phyloP scores from a whole-genome alignment of 2,329 filamentous ascomycete species.

The Fusarium sambucinum region DNA sequence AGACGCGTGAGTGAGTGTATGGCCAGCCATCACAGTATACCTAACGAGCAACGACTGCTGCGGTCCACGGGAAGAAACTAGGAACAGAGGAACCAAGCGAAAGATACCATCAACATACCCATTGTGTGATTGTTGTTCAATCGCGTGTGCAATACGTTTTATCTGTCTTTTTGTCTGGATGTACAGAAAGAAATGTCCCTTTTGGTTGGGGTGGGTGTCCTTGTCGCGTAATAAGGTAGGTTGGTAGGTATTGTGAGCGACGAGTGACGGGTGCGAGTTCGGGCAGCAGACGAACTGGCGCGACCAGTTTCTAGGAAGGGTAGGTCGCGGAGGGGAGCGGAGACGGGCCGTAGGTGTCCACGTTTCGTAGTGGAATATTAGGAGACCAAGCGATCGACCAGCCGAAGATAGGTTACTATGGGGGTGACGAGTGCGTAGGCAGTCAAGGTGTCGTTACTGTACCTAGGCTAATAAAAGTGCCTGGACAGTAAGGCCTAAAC shows the following conservation, averaged over 20 bases:
- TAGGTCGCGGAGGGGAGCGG: constrained; percentile 44
- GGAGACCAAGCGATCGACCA: constrained; percentile 25
- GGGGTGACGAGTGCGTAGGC: constrained; percentile 34
- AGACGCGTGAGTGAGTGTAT: constrained; percentile 38
- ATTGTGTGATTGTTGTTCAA: constrained; percentile 44
- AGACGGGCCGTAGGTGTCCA: constrained; percentile 47
- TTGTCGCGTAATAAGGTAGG: constrained; percentile 44
- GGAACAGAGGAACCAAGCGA: constrained; percentile 34
- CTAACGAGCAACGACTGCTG: constrained; percentile 12
- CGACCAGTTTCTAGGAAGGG: constrained; percentile 41
- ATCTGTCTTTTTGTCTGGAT: constrained; percentile 10
- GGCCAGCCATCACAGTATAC: constrained; percentile 16
- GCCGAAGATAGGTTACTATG: constrained; percentile 42
- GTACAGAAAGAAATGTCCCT: constrained; percentile 44
- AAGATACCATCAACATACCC: constrained; percentile 47
- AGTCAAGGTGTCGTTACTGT: constrained; percentile 1
- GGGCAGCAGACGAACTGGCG: constrained; percentile 34
- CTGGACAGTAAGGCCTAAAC: constrained; percentile 31
- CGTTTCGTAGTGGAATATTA: constrained; percentile 42
- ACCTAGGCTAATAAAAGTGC: constrained; percentile 7
- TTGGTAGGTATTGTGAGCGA: constrained; percentile 35
- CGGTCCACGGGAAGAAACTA: neutral
- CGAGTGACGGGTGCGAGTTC: constrained; percentile 46
- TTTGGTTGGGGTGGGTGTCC: constrained; percentile 44
- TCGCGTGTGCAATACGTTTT: constrained; percentile 37